A percentile compares a stretch with the other conserved stretches of the same genome.
phyloP scores from a whole-genome alignment of 805 yeast species.

The Phaffomyces thermotolerans region DNA sequence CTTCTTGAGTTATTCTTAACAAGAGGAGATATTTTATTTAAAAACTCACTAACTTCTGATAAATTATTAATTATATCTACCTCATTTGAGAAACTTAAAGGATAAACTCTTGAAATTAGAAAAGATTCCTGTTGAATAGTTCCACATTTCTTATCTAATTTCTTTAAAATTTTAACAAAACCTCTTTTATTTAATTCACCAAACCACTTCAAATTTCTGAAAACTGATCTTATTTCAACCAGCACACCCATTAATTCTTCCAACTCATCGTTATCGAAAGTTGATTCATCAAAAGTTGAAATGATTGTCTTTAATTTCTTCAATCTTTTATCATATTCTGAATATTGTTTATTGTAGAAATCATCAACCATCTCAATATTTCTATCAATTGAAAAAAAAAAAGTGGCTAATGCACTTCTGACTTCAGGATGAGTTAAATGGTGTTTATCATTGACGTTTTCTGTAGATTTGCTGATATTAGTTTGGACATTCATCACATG shows the following conservation, averaged over 20 bases:
- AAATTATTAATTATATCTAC: constrained; percentile 47
- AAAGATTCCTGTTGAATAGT: constrained; percentile 50
- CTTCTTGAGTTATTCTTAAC: constrained; percentile 10
- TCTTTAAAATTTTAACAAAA: constrained; percentile 79
- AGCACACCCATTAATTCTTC: constrained; percentile 62
- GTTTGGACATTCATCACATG: constrained; percentile 40
- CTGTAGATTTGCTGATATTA: constrained; percentile 4
- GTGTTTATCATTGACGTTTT: constrained; percentile 4
- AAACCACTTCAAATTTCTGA: constrained; percentile 86
- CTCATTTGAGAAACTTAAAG: constrained; percentile 74
- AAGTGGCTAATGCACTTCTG: constrained; percentile 46
- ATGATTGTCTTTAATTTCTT: constrained; percentile 36
- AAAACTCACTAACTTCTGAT: constrained; percentile 41
- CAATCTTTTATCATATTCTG: constrained; percentile 69
- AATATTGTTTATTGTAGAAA: constrained; percentile 64
- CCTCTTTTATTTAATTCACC: constrained; percentile 91
- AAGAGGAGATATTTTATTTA: constrained; percentile 46
- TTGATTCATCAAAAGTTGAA: constrained; percentile 3
- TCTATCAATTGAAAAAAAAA: constrained; percentile 72
- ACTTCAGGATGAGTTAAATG: constrained; percentile 34
- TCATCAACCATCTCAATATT: constrained; percentile 77
- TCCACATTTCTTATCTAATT: constrained; percentile 78
- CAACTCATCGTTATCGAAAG: constrained; percentile 39
- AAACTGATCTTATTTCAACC: constrained; percentile 65
- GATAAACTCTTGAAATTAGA: constrained; percentile 59